Base-by-base conservation (phyloP, 805 yeast genomes). In the Teunomyces pallodes region DNA sequence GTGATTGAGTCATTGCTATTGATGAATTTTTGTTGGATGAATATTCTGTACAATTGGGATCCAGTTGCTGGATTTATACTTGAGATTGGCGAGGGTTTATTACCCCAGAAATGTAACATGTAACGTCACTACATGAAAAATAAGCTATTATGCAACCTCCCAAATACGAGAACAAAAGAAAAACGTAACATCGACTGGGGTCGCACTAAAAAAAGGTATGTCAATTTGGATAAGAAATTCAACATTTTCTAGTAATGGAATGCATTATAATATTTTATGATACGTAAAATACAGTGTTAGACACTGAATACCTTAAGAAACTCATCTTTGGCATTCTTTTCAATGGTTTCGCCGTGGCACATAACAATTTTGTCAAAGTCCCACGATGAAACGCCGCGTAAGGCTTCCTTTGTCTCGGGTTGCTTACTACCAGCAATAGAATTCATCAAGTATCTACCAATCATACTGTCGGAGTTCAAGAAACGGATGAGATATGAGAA, bases 331-430 rank as follows among this genome's bases (percentile, higher is more conserved):
- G 67, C 70, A 43, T 60, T 55, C 17, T 60, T 54, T 17, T 78
- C 80, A 48, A 82, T 65, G 13, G 80, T 70, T 51, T 76, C 76
- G 9, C 89, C 89, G 58, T 83, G 89, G 53, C 84, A 79, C 54
- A 75, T 66, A 35, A 84, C 77, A 43, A 81, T 65, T n/a, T 68
- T 66, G 10, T 76, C 75, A 50, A 81, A 75, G 36, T 76, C 43
- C 41, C 14, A 38, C n/a, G 10, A 9, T 7, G 27, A 16, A 13
- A 38, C n/a, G 7, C 29, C 30, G 6, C 20, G 14, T 10, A 38
- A 26, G 5, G 30, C 35, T 7, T 20, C 32, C 32, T 28, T n/a
- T 12, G 43, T 27, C 16, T 41, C 33, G 2, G 13, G 20, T 14
- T 8, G n/a, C 27, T 30, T 41, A 14, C 16, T 28, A 13, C 16